phyloP scores from a whole-genome alignment of 331 rosid species.

The Pyrus hybrid region DNA sequence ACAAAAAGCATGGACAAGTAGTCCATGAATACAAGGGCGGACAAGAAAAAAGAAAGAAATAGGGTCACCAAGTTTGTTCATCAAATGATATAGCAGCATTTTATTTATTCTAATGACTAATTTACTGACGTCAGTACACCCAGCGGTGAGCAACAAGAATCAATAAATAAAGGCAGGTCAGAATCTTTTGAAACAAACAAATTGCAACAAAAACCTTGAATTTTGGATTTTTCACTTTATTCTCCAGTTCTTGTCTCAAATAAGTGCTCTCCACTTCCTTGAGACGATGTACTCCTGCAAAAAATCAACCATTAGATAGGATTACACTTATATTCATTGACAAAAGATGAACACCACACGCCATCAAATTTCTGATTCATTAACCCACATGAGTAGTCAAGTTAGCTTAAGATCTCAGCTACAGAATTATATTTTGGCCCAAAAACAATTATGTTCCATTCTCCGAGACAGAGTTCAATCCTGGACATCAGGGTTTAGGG shows the following conservation, averaged over 20 bases:
- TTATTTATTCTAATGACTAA: neutral
- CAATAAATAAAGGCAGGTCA: neutral
- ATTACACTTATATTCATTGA: neutral
- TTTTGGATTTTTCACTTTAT: constrained; percentile 45
- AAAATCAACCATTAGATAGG: neutral
- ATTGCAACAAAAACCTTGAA: constrained; percentile 41
- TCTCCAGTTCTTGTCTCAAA: constrained; percentile 46
- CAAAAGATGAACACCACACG: neutral
- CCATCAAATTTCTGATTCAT: neutral
- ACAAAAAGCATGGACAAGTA: too few relatives aligned
- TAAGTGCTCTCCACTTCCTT: constrained; percentile 50
- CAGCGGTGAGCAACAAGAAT: neutral
- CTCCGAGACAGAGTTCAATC: neutral
- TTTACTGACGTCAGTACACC: neutral
- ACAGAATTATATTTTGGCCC: neutral
- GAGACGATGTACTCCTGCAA: constrained; percentile 38
- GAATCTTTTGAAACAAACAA: neutral
- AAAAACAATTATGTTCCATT: neutral
- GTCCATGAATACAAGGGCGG: too few relatives aligned
- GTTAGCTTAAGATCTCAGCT: neutral
- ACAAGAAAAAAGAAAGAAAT: neutral
- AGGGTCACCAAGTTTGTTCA: neutral
- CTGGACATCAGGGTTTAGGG: neutral
- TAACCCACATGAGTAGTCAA: neutral
- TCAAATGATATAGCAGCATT: neutral